Evolutionary conservation across 257 asterid genomes (phyloP), one percentile per base, ranked within the genome.

Genomic region (Primulina eburnea): DNA sequence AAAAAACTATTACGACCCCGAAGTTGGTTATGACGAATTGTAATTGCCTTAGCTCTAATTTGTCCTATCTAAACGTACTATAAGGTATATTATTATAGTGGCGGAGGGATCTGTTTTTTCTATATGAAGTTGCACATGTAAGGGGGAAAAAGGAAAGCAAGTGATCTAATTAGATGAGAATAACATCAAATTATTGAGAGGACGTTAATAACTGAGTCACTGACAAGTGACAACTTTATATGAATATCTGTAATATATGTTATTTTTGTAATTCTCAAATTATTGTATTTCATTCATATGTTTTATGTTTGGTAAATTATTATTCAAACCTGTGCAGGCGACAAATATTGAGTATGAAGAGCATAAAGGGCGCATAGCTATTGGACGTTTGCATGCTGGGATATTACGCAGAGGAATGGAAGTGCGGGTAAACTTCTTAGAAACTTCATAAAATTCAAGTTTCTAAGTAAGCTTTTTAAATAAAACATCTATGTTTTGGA

Each of bases 371-470:
- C 95, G 99, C 65, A 94, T 94, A 73, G 99, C 99, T 71, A 84
- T 94, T 76, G 97, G 99, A 33, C 97, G 97, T 65, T 79, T 94
- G 83, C 95, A 94, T 80, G 99, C 99, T 53, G 99, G 97, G 66
- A 74, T 68, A 69, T 71, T 94, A 87, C 77, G 78, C 57, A 89
- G 77, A 82, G 99, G 99, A 83, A 81, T 91, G 96, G 97, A 94
- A 79, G 97, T 94, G 75, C 78, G 83, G 92, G 99, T 94, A 84
- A 67, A 85, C 75, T 76, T 79, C 50, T 7, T 50, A 6, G 60
- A 56, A 57, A 18, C 72, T 71, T 30, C 8, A 66, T 43, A 26
- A 28, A 34, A 43, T 50, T 72, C 47, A 69, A 38, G 32, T 60
- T 67, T 68, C 64, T 57, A 35, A 40, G 60, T 35, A 21, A 67